Evolutionary conservation across 1,284 basidiomycete genomes (phyloP), one percentile per base, ranked within the genome.

Genomic region (Leucoagaricus sp.): DNA sequence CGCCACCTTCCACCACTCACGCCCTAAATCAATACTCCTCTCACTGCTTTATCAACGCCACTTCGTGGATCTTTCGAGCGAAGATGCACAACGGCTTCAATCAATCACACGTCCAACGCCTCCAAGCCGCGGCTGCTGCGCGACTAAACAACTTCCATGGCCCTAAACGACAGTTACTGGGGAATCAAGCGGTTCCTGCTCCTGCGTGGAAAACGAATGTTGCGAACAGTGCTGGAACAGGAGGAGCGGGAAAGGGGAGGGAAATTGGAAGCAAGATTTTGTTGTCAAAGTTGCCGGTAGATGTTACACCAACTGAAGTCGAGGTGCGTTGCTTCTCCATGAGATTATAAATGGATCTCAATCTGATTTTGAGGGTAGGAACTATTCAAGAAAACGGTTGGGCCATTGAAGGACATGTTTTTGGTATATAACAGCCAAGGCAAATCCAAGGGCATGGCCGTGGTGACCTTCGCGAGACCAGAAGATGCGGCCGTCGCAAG

Each of bases 391-490:
- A 89, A 86, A 69, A 91, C 89, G 0, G 79, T 91, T 29, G 89
- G 89, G 1, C 86, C 88, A 0, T 67, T 90, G 58, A 84, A 79
- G 64, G 86, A 89, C 28, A 77, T 75, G 26, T 85, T 90, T 60
- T 65, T 91, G 62, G 77, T 90, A 13, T 86, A 88, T 72, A 91
- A 90, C 67, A 81, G 79, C 2, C 84, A 88, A 63, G 88, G 82
- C 0, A 76, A 75, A 55, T 87, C 87, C 48, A 88, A 87, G 64
- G 88, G 88, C 13, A 89, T 90, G 86, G 88, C 88, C 2, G 69
- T 91, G 17, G 84, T 91, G 2, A 64, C 74, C 0, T 91, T 91
- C 64, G 77, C 83, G 61, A 77, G 84, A 33, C 61, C 78, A 4
- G 81, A 74, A 1, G 86, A 89, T 68, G 89, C 89, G 5, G 70